A percentile compares a stretch with the other conserved stretches of the same genome.
These are phyloP conservation scores for Phaeosphaeria sp. DNA, from an alignment of 2,329 filamentous ascomycete species.

Conservation along the genomic window DNA sequence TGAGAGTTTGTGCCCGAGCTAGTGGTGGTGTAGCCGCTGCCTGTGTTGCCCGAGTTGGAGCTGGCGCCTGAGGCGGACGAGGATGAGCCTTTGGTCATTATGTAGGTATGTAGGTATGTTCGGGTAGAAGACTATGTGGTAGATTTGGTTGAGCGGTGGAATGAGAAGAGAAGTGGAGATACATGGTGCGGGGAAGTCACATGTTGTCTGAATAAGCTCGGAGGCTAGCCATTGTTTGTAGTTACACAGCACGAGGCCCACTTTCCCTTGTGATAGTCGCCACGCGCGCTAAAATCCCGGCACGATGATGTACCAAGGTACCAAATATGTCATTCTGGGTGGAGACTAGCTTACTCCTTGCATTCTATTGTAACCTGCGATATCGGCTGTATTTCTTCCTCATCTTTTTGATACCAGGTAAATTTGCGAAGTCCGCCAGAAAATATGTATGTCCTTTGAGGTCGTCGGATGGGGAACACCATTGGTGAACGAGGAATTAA, in stretches of 20 bases:
- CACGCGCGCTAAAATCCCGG: not conserved
- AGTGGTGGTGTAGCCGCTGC: slow-evolving; percentile 43
- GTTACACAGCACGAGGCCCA: not conserved
- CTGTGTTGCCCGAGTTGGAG: slow-evolving; percentile 10
- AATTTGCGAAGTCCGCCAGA: too few relatives aligned
- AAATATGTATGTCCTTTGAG: too few relatives aligned
- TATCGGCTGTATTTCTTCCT: too few relatives aligned
- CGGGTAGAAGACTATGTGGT: not conserved
- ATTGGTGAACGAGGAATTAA: too few relatives aligned
- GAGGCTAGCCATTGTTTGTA: too few relatives aligned
- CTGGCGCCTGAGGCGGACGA: slow-evolving; percentile 10
- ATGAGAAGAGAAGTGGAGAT: not conserved
- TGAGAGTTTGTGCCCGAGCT: slow-evolving; percentile 52
- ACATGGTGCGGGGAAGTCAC: not conserved
- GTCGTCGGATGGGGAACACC: too few relatives aligned
- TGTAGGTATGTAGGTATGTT: not conserved
- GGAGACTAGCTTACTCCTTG: too few relatives aligned
- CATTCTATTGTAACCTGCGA: too few relatives aligned
- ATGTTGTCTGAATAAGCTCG: too few relatives aligned
- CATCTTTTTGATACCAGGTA: too few relatives aligned
- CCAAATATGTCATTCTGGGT: too few relatives aligned
- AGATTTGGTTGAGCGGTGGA: not conserved
- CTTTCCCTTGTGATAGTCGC: not conserved
- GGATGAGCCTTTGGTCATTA: slow-evolving; percentile 9
- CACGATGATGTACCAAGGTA: too few relatives aligned